phyloP scores from a whole-genome alignment of 106 monocot species.

The Triglochin maritima region DNA sequence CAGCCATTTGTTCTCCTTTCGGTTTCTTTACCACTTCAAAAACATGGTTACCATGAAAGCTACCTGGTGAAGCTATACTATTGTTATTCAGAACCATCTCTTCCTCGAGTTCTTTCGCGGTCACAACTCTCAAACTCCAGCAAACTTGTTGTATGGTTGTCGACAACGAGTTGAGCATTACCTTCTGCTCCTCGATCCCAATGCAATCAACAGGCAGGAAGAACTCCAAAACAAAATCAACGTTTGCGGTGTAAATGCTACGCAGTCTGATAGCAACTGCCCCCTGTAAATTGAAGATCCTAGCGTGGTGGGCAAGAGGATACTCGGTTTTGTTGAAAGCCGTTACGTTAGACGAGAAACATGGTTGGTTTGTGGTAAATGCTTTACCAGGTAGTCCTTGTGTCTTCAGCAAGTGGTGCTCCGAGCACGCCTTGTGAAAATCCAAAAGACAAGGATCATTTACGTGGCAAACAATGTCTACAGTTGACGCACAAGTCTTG shows the following conservation, averaged over 20 bases:
- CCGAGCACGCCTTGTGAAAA: slow-evolving; percentile 86
- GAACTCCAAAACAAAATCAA: slow-evolving; percentile 77
- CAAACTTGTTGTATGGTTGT: slow-evolving; percentile 49
- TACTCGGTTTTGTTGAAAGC: slow-evolving; percentile 49
- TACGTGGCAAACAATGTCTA: slow-evolving; percentile 54
- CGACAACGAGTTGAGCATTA: slow-evolving; percentile 53
- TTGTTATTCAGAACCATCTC: slow-evolving; percentile 23
- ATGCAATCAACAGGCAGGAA: slow-evolving; percentile 53
- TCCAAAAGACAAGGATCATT: slow-evolving; percentile 29
- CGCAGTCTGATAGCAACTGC: slow-evolving; percentile 71
- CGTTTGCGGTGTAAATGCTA: slow-evolving; percentile 28
- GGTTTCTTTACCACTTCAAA: slow-evolving; percentile 4
- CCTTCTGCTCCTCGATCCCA: slow-evolving; percentile 36
- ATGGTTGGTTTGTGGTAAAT: slow-evolving; percentile 69
- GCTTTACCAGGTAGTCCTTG: slow-evolving; percentile 72
- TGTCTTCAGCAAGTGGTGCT: slow-evolving; percentile 75
- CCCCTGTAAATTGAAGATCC: slow-evolving; percentile 43
- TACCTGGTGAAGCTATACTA: slow-evolving; percentile 12
- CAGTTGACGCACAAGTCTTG: slow-evolving; percentile 50
- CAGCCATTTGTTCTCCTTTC: neutral
- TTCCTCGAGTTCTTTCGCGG: slow-evolving; percentile 32
- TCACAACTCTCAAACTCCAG: slow-evolving; percentile 38
- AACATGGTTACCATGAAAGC: slow-evolving; percentile 1
- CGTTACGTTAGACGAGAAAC: slow-evolving; percentile 52
- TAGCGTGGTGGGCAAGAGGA: slow-evolving; percentile 75